phyloP scores from a whole-genome alignment of 345 rosid species.

The Clarkia xantiana region DNA sequence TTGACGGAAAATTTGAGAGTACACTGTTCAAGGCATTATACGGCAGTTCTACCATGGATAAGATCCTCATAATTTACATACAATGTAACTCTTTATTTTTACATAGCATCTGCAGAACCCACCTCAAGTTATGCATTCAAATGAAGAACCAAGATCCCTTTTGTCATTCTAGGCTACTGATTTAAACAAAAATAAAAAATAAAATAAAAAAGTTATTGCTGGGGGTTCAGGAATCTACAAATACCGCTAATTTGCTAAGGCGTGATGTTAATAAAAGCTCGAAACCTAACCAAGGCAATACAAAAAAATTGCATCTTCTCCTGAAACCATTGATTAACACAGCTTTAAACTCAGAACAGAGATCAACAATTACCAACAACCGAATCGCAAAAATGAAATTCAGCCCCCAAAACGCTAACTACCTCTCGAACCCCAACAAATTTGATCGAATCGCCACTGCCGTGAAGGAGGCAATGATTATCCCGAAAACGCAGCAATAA shows the following conservation, averaged over 20 bases:
- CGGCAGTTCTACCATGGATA: background rate
- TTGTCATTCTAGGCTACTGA: no score
- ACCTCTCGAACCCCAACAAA: slow-evolving; percentile 56
- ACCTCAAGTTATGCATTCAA: background rate
- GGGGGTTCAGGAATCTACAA: no score
- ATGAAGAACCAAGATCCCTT: background rate
- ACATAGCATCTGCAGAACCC: no score
- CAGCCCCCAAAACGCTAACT: background rate
- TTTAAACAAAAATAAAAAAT: no score
- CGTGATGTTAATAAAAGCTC: no score
- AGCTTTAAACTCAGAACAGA: background rate
- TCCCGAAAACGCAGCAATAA: slow-evolving; percentile 40
- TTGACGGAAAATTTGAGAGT: no score
- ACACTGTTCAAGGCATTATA: no score
- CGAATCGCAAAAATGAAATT: background rate
- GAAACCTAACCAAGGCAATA: no score
- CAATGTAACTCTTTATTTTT: background rate
- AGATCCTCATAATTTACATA: background rate
- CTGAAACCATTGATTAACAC: background rate
- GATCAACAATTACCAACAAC: background rate
- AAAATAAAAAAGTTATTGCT: no score
- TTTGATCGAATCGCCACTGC: slow-evolving; percentile 16
- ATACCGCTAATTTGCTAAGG: no score
- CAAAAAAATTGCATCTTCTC: background rate
- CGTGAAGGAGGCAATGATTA: slow-evolving; percentile 20